phyloP scores from a whole-genome alignment of 2,329 filamentous ascomycete species.

The Talaromyces marneffei region DNA sequence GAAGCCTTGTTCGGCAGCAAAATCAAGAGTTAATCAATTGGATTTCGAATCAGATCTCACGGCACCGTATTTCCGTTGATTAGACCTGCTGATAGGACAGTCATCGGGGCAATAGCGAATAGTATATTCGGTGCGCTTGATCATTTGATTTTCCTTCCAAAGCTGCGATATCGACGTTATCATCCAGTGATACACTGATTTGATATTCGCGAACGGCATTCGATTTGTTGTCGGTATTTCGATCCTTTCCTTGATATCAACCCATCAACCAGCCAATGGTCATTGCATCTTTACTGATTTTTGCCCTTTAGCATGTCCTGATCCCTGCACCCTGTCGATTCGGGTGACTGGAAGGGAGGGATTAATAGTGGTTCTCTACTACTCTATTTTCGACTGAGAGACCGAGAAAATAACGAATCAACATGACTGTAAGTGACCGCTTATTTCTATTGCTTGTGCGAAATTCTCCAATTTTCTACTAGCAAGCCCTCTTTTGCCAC shows the following conservation, averaged over 20 bases:
- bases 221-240: conserved; percentile 2
- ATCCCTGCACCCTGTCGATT: conserved; percentile 13
- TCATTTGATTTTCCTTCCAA: neutral
- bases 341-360: conserved; percentile 5
- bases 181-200: neutral
- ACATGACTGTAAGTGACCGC: conserved; percentile 14
- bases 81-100: neutral
- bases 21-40: neutral
- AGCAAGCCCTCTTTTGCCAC: neutral
- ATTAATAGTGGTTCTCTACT: neutral
- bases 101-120: neutral
- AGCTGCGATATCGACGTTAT: neutral
- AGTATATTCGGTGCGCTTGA: neutral
- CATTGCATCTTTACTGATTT: conserved; percentile 5
- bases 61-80: neutral
- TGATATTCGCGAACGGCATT: neutral
- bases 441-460: neutral
- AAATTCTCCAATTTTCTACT: neutral
- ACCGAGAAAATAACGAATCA: conserved; percentile 2
- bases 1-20: neutral
- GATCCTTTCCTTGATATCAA: conserved; percentile 6
- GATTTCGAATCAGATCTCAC: neutral
- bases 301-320: conserved; percentile 12
- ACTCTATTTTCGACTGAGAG: neutral
- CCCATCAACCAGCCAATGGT: neutral